A percentile compares a stretch with the other conserved stretches of the same genome.
phyloP scores from a whole-genome alignment of 108 stramenopile genomes.

The Halocafeteria seosinensis region DNA sequence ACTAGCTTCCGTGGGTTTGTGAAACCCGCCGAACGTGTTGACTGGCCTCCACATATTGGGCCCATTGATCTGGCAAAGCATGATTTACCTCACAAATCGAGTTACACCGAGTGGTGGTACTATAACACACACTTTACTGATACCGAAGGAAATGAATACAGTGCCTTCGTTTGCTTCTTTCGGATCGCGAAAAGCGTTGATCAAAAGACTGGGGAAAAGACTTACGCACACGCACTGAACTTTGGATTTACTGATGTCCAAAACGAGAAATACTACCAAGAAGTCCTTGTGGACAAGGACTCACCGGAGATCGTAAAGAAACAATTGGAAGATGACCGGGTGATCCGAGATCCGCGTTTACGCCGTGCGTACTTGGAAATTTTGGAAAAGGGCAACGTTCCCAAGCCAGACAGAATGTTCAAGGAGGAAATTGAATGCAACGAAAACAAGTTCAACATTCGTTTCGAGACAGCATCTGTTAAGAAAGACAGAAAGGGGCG shows the following conservation, averaged over 20 bases:
- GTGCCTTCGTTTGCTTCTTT: neutral
- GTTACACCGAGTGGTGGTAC: slow-evolving; percentile 17
- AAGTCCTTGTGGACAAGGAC: slow-evolving; percentile 5
- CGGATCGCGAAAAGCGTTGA: neutral
- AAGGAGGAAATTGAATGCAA: neutral
- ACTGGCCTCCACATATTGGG: slow-evolving; percentile 11
- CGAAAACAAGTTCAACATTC: neutral
- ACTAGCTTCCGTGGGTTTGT: neutral
- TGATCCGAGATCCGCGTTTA: neutral
- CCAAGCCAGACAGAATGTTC: slow-evolving; percentile 10
- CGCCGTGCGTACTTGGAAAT: slow-evolving; percentile 8
- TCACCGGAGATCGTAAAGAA: neutral
- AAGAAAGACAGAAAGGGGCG: neutral
- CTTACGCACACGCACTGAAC: slow-evolving; percentile 4
- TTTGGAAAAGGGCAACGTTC: slow-evolving; percentile 4
- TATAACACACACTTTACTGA: neutral
- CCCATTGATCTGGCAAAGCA: slow-evolving; percentile 11
- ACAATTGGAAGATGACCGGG: neutral
- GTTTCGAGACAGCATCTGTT: neutral
- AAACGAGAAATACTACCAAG: neutral
- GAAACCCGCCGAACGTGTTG: neutral
- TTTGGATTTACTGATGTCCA: slow-evolving; percentile 6
- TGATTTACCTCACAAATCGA: slow-evolving; percentile 6
- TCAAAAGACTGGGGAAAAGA: neutral
- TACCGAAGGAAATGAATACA: neutral